Evolutionary conservation across 2,329 filamentous ascomycete species (phyloP), one percentile per base, ranked within the genome.

Genomic region (Fusarium heterosporum): DNA sequence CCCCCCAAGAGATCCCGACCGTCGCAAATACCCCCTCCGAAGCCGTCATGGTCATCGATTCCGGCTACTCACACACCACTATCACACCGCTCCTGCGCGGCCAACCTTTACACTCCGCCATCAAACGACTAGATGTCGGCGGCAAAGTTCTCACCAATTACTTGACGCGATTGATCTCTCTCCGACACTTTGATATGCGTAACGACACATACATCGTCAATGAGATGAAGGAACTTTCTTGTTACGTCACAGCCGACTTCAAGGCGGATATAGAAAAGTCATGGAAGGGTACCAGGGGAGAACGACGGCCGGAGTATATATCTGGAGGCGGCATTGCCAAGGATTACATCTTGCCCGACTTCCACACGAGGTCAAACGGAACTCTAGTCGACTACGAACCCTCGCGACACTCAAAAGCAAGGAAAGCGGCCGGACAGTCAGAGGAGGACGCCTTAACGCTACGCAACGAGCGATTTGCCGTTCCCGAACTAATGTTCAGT

Each of bases 61-160:
- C 91, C 2, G 94, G 94, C 22, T 97, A 97, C 76, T 97, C 94
- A 1, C 92, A 96, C 74, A 97, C 96, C 1, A 97, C 92, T 3
- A 85, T 98, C 50, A 95, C 94, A 0, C 96, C 96, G 0, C 81
- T 98, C 4, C 89, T 97, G 68, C 87, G 89, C 52, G 95, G 94
- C 26, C 89, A 87, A 25, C 90, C 95, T 3, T 79, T 98, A 8
- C 93, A 97, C 68, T 83, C 89, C 1, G 93, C 92, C 1, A 87
- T 97, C 54, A 89, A 95, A 19, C 87, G 96, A 38, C 87, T 99
- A 45, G 93, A 97, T 54, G 86, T 98, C 8, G 96, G 96, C 41
- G 96, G 96, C 57, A 98, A 97, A 78, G 87, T 97, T 50, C 81
- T 99, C 64, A 97, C 95, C 22, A 98, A 98, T 76, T 91, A 97